Base-by-base conservation (phyloP, 139 green algal species). In the Pseudopediastrum boryanum region DNA sequence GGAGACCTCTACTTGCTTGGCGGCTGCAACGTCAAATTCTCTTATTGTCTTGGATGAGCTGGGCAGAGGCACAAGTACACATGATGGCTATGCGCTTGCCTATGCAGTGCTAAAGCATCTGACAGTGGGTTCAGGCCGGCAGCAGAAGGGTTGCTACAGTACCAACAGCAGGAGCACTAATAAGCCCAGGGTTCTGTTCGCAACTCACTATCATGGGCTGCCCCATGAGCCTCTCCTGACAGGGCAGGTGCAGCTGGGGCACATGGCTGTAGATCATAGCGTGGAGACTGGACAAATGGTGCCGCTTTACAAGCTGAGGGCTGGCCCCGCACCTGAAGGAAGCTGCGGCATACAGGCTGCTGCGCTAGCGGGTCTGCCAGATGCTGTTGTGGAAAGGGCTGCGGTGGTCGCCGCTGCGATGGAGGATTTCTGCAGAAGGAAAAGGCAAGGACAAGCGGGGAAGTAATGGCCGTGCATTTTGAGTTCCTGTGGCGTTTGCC, bases 31-130 rank as follows among this genome's bases (percentile, higher is more conserved):
- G 13, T 64, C 50, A 35, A 39, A 36, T 5, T 89, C 87, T 43
- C 89, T 99, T 27, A 90, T 99, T 39, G 92, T 93, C 4, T 81
- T 99, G 59, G 96, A 99, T 76, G 96, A 99, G 88, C 89, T 99
- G 31, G 96, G 96, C 2, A 43, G 69, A 35, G 73, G 82, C 51
- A 83, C 77, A 29, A 67, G 51, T 29, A 87, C 82, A 66, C 59
- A 80, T 44, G 83, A 87, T 48, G 83, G 83, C 43, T 86, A 91
- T 36, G 80, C 80, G 13, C 51, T 85, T 1, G 80, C 73, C 2
- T 82, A 66, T 38, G 80, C 74, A 13, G 80, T 79, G 2, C 67
- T 85, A 41, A n/a, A 44, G 19, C 74, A 79, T n/a, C 39, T 82
- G 10, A 67, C 65, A 10, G 7, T 16, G 13, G n/a, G 5, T 4